These are phyloP conservation scores for Nitzschia putrida DNA, from an alignment of 108 stramenopile genomes.

Conservation along the genomic window DNA sequence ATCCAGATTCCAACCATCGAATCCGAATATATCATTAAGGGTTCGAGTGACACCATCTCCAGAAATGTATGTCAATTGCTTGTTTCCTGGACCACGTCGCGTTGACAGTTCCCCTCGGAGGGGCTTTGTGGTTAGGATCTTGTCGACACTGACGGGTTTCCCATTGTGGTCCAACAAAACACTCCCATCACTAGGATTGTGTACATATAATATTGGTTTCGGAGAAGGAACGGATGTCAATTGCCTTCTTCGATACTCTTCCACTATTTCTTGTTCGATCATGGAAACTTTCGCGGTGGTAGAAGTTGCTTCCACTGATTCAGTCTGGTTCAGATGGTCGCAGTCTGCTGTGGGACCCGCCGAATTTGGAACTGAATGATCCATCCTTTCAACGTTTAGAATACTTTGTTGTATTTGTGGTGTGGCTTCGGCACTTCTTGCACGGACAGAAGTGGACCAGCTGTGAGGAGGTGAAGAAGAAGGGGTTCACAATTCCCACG, in stretches of 20 bases:
- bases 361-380: too few species aligned
- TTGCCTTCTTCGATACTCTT: background rate
- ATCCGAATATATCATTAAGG: constrained; percentile 84
- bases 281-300: background rate
- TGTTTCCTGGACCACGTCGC: constrained; percentile 76
- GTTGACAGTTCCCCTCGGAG: constrained; percentile 60
- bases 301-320: too few species aligned
- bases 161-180: constrained; percentile 46
- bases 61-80: constrained; percentile 74
- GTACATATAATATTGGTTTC: constrained; percentile 28
- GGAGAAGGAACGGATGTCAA: constrained; percentile 5
- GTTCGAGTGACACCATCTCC: constrained; percentile 81
- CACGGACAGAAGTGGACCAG: too few species aligned
- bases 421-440: too few species aligned
- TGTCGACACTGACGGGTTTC: constrained; percentile 58
- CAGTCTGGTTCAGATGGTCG: too few species aligned
- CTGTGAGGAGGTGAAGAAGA: too few species aligned
- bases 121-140: constrained; percentile 69
- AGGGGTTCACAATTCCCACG: too few species aligned
- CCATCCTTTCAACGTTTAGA: too few species aligned
- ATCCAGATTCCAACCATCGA: constrained; percentile 80
- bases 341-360: too few species aligned
- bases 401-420: too few species aligned
- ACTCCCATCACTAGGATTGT: constrained; percentile 47
- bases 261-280: background rate